These are phyloP conservation scores for Brettanomyces custersianus DNA, from an alignment of 805 yeast genomes.

Conservation along the genomic window DNA sequence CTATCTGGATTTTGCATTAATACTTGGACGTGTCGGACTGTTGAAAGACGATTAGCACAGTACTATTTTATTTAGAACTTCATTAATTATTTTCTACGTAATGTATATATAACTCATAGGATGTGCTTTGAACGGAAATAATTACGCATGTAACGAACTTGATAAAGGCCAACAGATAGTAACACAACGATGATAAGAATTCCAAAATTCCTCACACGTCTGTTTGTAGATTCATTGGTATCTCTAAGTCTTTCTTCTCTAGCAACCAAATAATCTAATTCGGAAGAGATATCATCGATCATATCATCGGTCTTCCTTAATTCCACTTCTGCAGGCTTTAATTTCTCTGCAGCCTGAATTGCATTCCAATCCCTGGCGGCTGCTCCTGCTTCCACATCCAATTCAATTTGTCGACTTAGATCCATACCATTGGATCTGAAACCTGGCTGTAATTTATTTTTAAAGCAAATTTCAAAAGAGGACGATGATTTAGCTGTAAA, in stretches of 20 bases:
- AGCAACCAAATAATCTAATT: conserved; percentile 71
- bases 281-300: conserved; percentile 71
- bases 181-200: conserved; percentile 58
- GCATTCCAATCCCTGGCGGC: conserved; percentile 98
- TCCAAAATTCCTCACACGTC: conserved; percentile 85
- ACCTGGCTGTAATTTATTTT: conserved; percentile 42
- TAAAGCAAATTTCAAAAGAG: conserved; percentile 88
- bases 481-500: conserved; percentile 79
- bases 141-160: conserved; percentile 81
- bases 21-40: conserved; percentile 40
- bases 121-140: conserved; percentile 85
- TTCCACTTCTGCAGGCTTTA: conserved; percentile 88
- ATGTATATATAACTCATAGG: conserved; percentile 28
- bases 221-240: conserved; percentile 93
- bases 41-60: conserved; percentile 13
- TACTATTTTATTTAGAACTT: neutral
- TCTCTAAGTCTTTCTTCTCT: conserved; percentile 93
- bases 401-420: conserved; percentile 63
- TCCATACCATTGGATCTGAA: conserved; percentile 28
- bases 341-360: conserved; percentile 83
- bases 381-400: conserved; percentile 92
- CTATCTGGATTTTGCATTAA: conserved; percentile 38
- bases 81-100: neutral
- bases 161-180: conserved; percentile 83
- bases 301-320: conserved; percentile 80